These are phyloP conservation scores for Xylaria sp. DNA, from an alignment of 2,329 filamentous ascomycete species.

Conservation along the genomic window DNA sequence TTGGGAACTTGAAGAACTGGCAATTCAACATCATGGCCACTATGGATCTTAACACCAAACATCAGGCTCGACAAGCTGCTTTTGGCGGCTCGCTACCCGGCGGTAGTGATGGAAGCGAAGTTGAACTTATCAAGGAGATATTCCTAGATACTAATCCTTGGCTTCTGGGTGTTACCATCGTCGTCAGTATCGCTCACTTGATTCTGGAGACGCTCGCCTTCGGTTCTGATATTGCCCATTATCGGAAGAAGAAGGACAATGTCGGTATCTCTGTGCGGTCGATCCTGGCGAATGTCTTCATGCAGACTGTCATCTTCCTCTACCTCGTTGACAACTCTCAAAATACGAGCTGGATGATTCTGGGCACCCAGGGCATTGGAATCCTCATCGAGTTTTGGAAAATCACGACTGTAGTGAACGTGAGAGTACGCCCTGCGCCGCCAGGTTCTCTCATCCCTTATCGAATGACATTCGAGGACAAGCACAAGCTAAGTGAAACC, in stretches of 20 bases:
- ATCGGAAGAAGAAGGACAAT: slow-evolving; percentile 99
- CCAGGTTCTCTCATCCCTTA: slow-evolving; percentile 81
- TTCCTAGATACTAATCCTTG: slow-evolving; percentile 92
- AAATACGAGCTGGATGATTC: slow-evolving; percentile 98
- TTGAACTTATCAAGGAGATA: slow-evolving; percentile 97
- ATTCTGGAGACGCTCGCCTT: slow-evolving; percentile 96
- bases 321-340: slow-evolving; percentile 98
- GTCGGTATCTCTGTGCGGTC: slow-evolving; percentile 96
- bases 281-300: slow-evolving; percentile 96
- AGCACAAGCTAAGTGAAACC: slow-evolving; percentile 93
- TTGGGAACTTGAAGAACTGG: slow-evolving; percentile 86
- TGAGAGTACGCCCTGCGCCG: slow-evolving; percentile 77
- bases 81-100: slow-evolving; percentile 74
- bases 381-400: slow-evolving; percentile 83
- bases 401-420: slow-evolving; percentile 93
- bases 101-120: slow-evolving; percentile 89
- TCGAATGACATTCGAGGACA: slow-evolving; percentile 89
- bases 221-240: slow-evolving; percentile 97
- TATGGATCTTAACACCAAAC: slow-evolving; percentile 88
- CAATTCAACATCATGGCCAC: slow-evolving; percentile 88
- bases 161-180: slow-evolving; percentile 82
- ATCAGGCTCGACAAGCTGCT: slow-evolving; percentile 81
- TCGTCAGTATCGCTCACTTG: slow-evolving; percentile 91
- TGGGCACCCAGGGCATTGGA: slow-evolving; percentile 90
- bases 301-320: slow-evolving; percentile 95